Conservation (phyloP, 202 grass and related monocot species). For the Thinopyrum obtusiflorum region DNA sequence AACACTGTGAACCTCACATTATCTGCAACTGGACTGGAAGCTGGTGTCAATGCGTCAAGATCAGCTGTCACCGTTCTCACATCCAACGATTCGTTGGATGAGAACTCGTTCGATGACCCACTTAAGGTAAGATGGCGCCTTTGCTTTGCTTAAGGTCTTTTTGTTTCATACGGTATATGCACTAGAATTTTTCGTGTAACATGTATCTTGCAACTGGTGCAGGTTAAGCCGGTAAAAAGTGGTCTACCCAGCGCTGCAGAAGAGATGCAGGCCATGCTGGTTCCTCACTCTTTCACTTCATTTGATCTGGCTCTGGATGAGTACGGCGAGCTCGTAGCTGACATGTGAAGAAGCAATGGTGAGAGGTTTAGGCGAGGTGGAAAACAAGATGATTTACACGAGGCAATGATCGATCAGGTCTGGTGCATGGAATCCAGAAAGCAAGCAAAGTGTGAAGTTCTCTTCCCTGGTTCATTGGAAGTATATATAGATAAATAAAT, state of each 20-base stretch:
- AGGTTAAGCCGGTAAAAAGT: slow-evolving; percentile 44
- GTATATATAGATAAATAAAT: background rate
- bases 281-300: slow-evolving; percentile 52
- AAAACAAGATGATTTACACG: background rate
- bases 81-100: slow-evolving; percentile 52
- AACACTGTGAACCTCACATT: slow-evolving; percentile 49
- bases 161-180: background rate
- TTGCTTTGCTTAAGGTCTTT: background rate
- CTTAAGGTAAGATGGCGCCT: slow-evolving; percentile 40
- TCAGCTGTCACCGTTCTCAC: slow-evolving; percentile 54
- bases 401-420: background rate
- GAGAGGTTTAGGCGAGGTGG: background rate
- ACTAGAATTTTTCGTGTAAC: background rate
- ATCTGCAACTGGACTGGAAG: slow-evolving; percentile 38
- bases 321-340: slow-evolving; percentile 11
- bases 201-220: slow-evolving; percentile 17
- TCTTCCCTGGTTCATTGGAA: background rate
- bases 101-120: slow-evolving; percentile 61
- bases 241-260: slow-evolving; percentile 31
- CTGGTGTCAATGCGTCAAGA: slow-evolving; percentile 12
- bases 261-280: slow-evolving; percentile 45
- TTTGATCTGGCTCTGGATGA: slow-evolving; percentile 53
- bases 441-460: background rate
- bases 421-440: background rate
- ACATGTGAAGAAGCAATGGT: slow-evolving; percentile 41